Percentiles rank a stretch among this genome's conserved stretches.
These are phyloP conservation scores for Sporothrix pseudoabietina DNA, from an alignment of 2,329 filamentous ascomycete species.

Conservation along the genomic window DNA sequence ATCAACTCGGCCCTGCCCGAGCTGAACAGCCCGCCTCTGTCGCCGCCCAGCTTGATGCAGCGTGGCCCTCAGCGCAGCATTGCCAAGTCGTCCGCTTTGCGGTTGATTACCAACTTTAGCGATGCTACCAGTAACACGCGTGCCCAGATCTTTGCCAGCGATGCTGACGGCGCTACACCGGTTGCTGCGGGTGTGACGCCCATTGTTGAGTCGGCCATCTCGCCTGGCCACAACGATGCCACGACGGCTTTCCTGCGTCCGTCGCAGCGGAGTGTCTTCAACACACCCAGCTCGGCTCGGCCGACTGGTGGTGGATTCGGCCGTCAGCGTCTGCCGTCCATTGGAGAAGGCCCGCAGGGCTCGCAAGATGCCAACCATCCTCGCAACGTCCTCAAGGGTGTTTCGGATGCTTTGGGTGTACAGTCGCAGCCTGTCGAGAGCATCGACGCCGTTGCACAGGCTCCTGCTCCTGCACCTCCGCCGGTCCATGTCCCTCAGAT, in stretches of 20 bases:
- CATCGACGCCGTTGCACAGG: conserved; percentile 29
- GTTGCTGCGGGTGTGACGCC: conserved; percentile 84
- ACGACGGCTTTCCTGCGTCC: conserved; percentile 69
- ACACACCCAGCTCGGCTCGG: conserved; percentile 68
- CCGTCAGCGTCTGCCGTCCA: conserved; percentile 72
- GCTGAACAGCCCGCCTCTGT: conserved; percentile 70
- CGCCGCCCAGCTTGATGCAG: conserved; percentile 64
- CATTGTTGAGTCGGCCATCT: conserved; percentile 77
- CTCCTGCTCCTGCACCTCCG: neutral
- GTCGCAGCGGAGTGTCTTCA: conserved; percentile 67
- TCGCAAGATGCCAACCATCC: conserved; percentile 43
- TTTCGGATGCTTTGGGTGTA: neutral
- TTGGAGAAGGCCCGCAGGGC: conserved; percentile 60
- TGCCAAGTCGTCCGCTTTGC: conserved; percentile 79
- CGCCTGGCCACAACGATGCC: conserved; percentile 68
- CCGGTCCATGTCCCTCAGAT: conserved; percentile 1
- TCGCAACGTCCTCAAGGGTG: conserved; percentile 39
- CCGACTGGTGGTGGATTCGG: conserved; percentile 62
- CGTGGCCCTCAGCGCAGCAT: conserved; percentile 64
- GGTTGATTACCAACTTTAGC: conserved; percentile 87
- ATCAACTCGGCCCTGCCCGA: conserved; percentile 60
- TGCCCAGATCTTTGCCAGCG: conserved; percentile 64
- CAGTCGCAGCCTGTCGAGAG: conserved; percentile 38
- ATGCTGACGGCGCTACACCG: conserved; percentile 66
- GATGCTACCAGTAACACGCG: conserved; percentile 50